Conservation (phyloP, 1,139 yeast species). For the Ashbya aceris region DNA sequence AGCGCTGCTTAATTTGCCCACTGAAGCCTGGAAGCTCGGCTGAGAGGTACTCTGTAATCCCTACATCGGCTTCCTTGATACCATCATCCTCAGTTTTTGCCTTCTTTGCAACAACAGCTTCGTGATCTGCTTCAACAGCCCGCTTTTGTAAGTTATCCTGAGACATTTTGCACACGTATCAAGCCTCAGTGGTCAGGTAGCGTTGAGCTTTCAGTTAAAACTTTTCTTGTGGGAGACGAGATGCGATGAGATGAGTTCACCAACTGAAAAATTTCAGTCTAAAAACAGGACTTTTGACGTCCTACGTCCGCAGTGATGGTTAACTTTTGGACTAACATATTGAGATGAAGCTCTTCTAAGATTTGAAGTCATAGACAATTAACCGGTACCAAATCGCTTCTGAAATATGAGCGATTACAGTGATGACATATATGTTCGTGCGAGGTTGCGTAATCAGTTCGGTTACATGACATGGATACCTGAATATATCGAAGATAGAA, state of each 20-base stretch:
- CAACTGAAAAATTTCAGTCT: no score
- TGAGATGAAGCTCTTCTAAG: background rate
- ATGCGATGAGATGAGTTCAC: slow-evolving; percentile 5
- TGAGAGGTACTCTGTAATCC: slow-evolving; percentile 65
- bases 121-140: slow-evolving; percentile 5
- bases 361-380: background rate
- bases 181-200: no score
- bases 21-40: slow-evolving; percentile 50
- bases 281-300: background rate
- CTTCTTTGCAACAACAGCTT: slow-evolving; percentile 5
- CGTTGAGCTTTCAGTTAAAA: background rate
- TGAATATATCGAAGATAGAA: slow-evolving; percentile 17
- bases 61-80: slow-evolving; percentile 61
- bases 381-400: background rate
- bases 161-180: slow-evolving; percentile 6
- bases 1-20: slow-evolving; percentile 78
- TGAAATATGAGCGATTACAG: background rate
- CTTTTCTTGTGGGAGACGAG: background rate
- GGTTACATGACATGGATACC: slow-evolving; percentile 20
- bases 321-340: background rate
- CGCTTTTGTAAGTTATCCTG: slow-evolving; percentile 7
- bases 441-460: slow-evolving; percentile 28
- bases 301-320: background rate
- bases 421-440: slow-evolving; percentile 19
- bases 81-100: slow-evolving; percentile 12